These are phyloP conservation scores for Pogostemon cablin DNA, from an alignment of 257 asterid genomes.

Conservation along the genomic window DNA sequence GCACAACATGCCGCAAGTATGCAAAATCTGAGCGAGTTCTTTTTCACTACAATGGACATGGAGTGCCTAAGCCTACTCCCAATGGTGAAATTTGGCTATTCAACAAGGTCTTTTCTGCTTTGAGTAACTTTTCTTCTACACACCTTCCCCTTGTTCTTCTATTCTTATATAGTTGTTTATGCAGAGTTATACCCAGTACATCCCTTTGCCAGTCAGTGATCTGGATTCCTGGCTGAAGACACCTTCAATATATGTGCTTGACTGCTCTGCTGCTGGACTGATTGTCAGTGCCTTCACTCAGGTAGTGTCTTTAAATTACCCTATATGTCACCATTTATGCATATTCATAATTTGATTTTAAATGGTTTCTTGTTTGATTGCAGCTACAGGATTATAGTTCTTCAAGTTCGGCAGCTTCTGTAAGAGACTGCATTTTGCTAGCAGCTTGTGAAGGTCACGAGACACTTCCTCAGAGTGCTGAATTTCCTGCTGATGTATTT, in stretches of 20 bases:
- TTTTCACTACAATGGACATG: slow-evolving; percentile 98
- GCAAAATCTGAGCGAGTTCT: slow-evolving; percentile 98
- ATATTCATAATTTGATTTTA: slow-evolving; percentile 8
- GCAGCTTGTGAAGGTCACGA: slow-evolving; percentile 92
- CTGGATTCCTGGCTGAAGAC: slow-evolving; percentile 97
- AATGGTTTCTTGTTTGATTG: slow-evolving; percentile 22
- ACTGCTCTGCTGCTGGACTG: slow-evolving; percentile 99
- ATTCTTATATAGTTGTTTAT: slow-evolving; percentile 40
- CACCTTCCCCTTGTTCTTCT: slow-evolving; percentile 21
- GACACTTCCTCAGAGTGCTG: slow-evolving; percentile 97
- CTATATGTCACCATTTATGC: slow-evolving; percentile 2
- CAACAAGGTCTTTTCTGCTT: slow-evolving; percentile 65
- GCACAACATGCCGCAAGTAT: slow-evolving; percentile 89
- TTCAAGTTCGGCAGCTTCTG: slow-evolving; percentile 57
- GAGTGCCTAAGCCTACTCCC: slow-evolving; percentile 97
- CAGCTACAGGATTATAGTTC: slow-evolving; percentile 82
- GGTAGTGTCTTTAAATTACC: slow-evolving; percentile 42
- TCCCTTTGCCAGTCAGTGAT: slow-evolving; percentile 86
- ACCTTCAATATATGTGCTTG: slow-evolving; percentile 96
- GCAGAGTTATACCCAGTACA: slow-evolving; percentile 96
- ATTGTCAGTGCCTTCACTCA: slow-evolving; percentile 84
- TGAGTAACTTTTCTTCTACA: slow-evolving; percentile 16
- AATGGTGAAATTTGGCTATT: slow-evolving; percentile 98
- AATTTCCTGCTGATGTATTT: slow-evolving; percentile 95
- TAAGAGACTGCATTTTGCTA: slow-evolving; percentile 72